These are phyloP conservation scores for Pseudocohnilembus persalinus DNA, from an alignment of 169 alveolate genomes.

Conservation along the genomic window DNA sequence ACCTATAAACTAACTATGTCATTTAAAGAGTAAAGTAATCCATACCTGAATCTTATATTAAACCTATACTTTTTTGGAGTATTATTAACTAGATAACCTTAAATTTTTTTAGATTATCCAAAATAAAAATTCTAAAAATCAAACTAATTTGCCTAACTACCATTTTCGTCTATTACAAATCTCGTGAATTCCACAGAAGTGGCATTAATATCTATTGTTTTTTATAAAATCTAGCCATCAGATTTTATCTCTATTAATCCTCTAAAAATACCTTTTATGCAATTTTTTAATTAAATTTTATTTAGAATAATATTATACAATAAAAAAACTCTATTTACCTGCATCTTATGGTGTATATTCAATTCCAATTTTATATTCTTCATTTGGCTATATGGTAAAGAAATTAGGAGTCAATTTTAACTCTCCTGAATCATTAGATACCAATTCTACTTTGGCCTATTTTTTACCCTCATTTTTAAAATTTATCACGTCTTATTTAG, in stretches of 20 bases:
- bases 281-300: too few relatives aligned
- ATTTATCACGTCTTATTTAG: conserved; percentile 67
- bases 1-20: conserved; percentile 35
- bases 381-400: conserved; percentile 52
- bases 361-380: conserved; percentile 39
- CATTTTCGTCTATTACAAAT: conserved; percentile 79
- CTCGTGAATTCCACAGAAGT: conserved; percentile 56
- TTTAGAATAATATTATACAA: too few relatives aligned
- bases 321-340: too few relatives aligned
- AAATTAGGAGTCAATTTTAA: conserved; percentile 51
- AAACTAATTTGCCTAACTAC: conserved; percentile 70
- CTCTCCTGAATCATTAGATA: conserved; percentile 57
- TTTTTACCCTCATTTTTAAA: conserved; percentile 82
- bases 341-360: conserved; percentile 56
- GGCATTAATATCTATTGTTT: conserved; percentile 76
- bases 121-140: conserved; percentile 81
- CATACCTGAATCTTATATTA: conserved; percentile 71
- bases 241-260: conserved; percentile 41
- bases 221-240: conserved; percentile 47
- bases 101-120: conserved; percentile 78
- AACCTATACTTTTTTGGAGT: conserved; percentile 76
- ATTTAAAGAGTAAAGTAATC: conserved; percentile 66
- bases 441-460: conserved; percentile 65
- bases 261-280: conserved; percentile 31
- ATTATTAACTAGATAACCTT: conserved; percentile 77